phyloP scores from a whole-genome alignment of 164 flowering plant genomes.

The Aristolochia fimbriata region DNA sequence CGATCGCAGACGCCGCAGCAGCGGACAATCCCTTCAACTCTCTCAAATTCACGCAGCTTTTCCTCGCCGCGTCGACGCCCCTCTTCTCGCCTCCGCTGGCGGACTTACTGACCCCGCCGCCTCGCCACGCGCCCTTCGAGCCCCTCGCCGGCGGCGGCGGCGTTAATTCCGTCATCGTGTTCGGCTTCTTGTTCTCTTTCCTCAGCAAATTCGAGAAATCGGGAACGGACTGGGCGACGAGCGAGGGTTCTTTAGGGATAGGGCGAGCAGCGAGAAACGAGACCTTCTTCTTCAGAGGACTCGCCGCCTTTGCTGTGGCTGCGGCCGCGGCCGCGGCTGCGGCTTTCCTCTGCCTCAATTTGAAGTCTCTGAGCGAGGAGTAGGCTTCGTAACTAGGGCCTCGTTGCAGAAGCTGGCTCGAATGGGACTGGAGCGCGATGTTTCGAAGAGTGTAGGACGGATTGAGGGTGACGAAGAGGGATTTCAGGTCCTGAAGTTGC shows the following conservation, averaged over 20 bases:
- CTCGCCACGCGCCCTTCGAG: constrained; percentile 17
- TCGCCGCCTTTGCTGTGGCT: constrained; percentile 8
- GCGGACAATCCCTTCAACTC: constrained; percentile 49
- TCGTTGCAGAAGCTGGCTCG: constrained; percentile 13
- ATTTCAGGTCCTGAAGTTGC: constrained; percentile 4
- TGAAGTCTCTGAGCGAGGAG: constrained; percentile 47
- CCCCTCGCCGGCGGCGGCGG: constrained; percentile 51
- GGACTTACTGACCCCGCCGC: constrained; percentile 47
- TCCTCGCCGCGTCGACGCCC: constrained; percentile 27
- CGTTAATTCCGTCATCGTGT: constrained; percentile 27
- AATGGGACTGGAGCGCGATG: neutral
- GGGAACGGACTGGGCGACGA: constrained; percentile 71
- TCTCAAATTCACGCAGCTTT: constrained; percentile 52
- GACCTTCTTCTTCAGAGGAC: constrained; percentile 47
- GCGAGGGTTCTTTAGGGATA: constrained; percentile 12
- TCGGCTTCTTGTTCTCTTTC: constrained; percentile 71
- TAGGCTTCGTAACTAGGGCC: constrained; percentile 59
- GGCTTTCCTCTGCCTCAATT: constrained; percentile 25
- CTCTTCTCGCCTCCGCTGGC: constrained; percentile 49
- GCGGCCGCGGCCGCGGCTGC: constrained; percentile 5
- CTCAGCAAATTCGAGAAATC: constrained; percentile 52
- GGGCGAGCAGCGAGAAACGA: constrained; percentile 23
- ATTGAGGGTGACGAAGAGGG: constrained; percentile 2
- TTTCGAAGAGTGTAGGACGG: neutral
- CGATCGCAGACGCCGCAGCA: constrained; percentile 40